A percentile compares a stretch with the other conserved stretches of the same genome.
These are phyloP conservation scores for Botryosphaeria agaves DNA, from an alignment of 2,329 filamentous ascomycete species.

Conservation along the genomic window DNA sequence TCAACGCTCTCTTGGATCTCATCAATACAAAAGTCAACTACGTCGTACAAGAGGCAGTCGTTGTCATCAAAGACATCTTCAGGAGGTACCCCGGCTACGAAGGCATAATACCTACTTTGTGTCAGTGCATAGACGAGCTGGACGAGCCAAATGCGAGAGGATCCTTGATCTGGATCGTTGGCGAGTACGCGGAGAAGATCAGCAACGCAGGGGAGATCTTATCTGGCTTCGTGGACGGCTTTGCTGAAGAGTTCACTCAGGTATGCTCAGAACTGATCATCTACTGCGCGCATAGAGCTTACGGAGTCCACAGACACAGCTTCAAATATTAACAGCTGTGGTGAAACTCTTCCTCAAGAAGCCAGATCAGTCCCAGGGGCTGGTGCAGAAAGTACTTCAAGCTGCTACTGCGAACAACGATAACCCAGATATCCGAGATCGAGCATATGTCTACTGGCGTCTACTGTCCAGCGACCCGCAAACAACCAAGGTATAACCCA, in stretches of 20 bases:
- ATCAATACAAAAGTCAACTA: constrained; percentile 98
- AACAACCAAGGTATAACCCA: constrained; percentile 60
- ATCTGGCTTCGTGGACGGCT: constrained; percentile 77
- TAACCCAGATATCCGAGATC: constrained; percentile 91
- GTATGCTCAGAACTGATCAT: constrained; percentile 28
- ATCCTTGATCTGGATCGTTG: constrained; percentile 95
- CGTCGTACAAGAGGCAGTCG: constrained; percentile 92
- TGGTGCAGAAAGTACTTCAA: constrained; percentile 91
- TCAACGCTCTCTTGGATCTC: constrained; percentile 80
- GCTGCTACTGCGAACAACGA: constrained; percentile 87
- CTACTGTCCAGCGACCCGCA: constrained; percentile 82
- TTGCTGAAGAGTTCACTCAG: constrained; percentile 93
- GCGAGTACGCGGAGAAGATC: constrained; percentile 98
- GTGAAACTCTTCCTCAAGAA: constrained; percentile 97
- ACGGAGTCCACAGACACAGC: constrained; percentile 54
- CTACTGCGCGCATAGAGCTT: constrained; percentile 8
- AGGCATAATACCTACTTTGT: constrained; percentile 90
- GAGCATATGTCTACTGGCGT: constrained; percentile 97
- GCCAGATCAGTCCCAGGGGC: constrained; percentile 72
- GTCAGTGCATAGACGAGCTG: constrained; percentile 90
- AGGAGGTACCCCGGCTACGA: constrained; percentile 96
- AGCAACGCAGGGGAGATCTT: constrained; percentile 95
- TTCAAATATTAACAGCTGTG: constrained; percentile 92
- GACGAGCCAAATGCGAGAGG: constrained; percentile 86
- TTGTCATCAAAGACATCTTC: constrained; percentile 99